Evolutionary conservation across 2,329 filamentous ascomycete species (phyloP), one percentile per base, ranked within the genome.

Genomic region (Fusarium siculi): DNA sequence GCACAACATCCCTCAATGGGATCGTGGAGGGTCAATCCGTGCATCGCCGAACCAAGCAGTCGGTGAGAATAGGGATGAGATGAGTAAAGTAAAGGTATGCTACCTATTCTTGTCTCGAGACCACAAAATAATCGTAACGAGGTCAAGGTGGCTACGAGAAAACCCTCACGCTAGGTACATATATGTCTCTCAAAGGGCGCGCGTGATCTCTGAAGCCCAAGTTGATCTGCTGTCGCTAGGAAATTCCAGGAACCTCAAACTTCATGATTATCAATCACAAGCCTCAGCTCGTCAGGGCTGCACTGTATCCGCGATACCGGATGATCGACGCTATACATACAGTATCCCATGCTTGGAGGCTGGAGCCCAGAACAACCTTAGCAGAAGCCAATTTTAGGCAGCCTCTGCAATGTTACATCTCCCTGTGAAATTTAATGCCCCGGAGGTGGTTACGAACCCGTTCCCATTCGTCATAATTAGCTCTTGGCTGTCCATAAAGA

Each of bases 111-210:
- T 30, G 36, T 32, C 62, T 37, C 30, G 23, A 67, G 44, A 44
- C 32, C 34, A 32, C 32, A 40, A 61, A 43, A 65, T 37, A 61
- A 60, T 65, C 47, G 61, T 52, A 54, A 18, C 30, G 34, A 28
- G 23, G 9, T 18, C 21, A 60, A 47, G 8, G 34, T 56, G 30
- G 47, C 49, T 39, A n/a, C 34, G 34, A 70, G 34, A 70, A 70
- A 70, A 60, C 49, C 49, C 66, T 59, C 68, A 70, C 69, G 39
- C 60, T 65, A 66, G 44, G 40, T 68, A 68, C 67, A 56, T 58
- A 52, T 39, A 34, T 72, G 71, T 74, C 71, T 50, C 49, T 42
- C 40, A 64, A 72, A 73, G 63, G 71, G 71, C 71, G 71, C 68
- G 70, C 49, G 66, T 68, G 53, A 68, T 54, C 34, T 40, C 19